phyloP scores from a whole-genome alignment of 306 rosid genomes.

The Vigna nakashimae region DNA sequence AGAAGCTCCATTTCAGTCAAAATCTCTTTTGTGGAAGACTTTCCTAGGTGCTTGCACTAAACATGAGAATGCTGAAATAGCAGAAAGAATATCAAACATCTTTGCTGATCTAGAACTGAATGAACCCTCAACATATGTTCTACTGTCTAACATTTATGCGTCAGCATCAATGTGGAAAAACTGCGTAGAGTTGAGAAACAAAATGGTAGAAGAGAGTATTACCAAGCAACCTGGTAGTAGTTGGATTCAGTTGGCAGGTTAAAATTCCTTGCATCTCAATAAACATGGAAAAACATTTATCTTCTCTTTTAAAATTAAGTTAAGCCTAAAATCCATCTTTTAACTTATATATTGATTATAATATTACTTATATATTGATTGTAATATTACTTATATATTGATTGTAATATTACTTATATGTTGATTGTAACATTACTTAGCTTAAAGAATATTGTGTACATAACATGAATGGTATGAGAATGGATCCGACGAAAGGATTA shows the following conservation, averaged over 20 bases:
- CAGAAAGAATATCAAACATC: conserved; percentile 52
- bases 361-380: too few species aligned
- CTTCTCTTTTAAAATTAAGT: too few species aligned
- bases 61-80: conserved; percentile 53
- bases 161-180: conserved; percentile 59
- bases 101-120: conserved; percentile 45
- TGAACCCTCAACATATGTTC: conserved; percentile 56
- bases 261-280: conserved; percentile 17
- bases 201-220: conserved; percentile 50
- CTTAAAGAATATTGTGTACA: too few species aligned
- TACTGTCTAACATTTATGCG: conserved; percentile 56
- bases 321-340: too few species aligned
- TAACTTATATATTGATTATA: too few species aligned
- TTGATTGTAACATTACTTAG: too few species aligned
- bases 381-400: too few species aligned
- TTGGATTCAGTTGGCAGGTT: conserved; percentile 57
- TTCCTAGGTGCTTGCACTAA: conserved; percentile 55
- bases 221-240: conserved; percentile 55
- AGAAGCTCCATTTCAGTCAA: conserved; percentile 53
- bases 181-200: conserved; percentile 48
- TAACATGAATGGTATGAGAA: too few species aligned
- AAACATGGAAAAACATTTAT: conserved; percentile 9
- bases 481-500: too few species aligned
- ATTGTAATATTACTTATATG: too few species aligned
- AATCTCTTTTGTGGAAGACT: conserved; percentile 57